Evolutionary conservation across 2,329 filamentous ascomycete species (phyloP), one percentile per base, ranked within the genome.

Genomic region (Diplodia sapinea): DNA sequence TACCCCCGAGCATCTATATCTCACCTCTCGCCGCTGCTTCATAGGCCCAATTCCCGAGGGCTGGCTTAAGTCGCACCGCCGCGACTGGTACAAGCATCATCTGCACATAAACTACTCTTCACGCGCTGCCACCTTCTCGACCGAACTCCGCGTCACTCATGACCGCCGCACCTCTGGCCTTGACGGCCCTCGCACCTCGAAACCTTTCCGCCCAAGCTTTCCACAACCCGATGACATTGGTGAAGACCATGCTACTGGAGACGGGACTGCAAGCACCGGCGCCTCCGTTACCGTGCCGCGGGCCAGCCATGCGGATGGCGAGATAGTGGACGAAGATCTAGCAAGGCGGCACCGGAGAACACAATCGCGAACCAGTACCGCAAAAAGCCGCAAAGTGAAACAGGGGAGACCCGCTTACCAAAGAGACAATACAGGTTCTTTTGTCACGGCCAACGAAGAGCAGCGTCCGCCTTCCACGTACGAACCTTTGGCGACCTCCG

Each of bases 41-140:
- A 87, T 90, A 68, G 88, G 88, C 0, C 88, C 88, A 43, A 87
- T 89, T 43, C 88, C 88, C 54, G 85, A 87, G 72, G 87, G 86
- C 67, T 90, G 88, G 88, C 81, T 89, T 65, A 86, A 85, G 71
- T 86, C 83, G 69, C 85, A 89, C 74, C 82, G 87, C 64, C 87
- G 87, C 72, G 83, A 86, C 68, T 89, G 88, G 88, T 89, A 88
- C 77, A 85, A 80, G 71, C 78, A 81, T 72, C 81, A 83, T 70
- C 74, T 82, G 26, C 75, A 78, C 71, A 78, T 81, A 77, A 77
- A 79, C 72, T 78, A 81, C 72, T 80, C 79, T 66, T 79, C 75
- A 40, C 79, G 77, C 67, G 70, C 79, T 6, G 80, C 83, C 13
- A 84, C 83, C n/a, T 88, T 88, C 73, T 81, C 81, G 29, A 82